Percentiles rank a stretch among this genome's conserved stretches.
Conservation (phyloP, 768 basidiomycete species). For the Leccinellum rugosiceps region DNA sequence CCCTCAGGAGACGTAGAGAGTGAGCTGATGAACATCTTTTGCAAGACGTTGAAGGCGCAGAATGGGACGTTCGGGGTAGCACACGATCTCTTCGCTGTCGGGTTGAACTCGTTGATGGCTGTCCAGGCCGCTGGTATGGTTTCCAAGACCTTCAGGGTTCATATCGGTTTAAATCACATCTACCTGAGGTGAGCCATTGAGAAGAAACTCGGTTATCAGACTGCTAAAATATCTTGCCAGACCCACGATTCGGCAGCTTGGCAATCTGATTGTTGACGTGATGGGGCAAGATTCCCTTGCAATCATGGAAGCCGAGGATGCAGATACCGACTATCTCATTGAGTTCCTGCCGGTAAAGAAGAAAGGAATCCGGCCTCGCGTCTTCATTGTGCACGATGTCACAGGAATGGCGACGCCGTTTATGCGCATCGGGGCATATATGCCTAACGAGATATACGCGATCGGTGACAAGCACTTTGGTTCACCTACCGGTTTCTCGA, state of each 20-base stretch:
- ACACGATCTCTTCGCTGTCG: slow-evolving; percentile 30
- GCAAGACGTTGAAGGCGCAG: slow-evolving; percentile 20
- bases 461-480: slow-evolving; percentile 32
- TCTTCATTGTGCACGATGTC: slow-evolving; percentile 32
- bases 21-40: slow-evolving; percentile 25
- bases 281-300: slow-evolving; percentile 29
- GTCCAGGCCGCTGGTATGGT: slow-evolving; percentile 30
- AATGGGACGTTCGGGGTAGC: slow-evolving; percentile 22
- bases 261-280: slow-evolving; percentile 24
- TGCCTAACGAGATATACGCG: slow-evolving; percentile 33
- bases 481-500: slow-evolving; percentile 26
- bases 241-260: slow-evolving; percentile 26
- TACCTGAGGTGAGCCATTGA: slow-evolving; percentile 24
- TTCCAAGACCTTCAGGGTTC: slow-evolving; percentile 28
- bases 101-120: slow-evolving; percentile 32
- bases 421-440: slow-evolving; percentile 32
- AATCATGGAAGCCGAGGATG: slow-evolving; percentile 30
- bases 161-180: slow-evolving; percentile 29
- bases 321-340: slow-evolving; percentile 28
- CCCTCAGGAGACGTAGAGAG: slow-evolving; percentile 26
- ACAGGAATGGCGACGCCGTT: slow-evolving; percentile 32
- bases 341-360: slow-evolving; percentile 32
- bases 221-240: slow-evolving; percentile 7
- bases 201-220: not conserved
- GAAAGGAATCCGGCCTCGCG: slow-evolving; percentile 26